These are phyloP conservation scores for Fusarium sp. DNA, from an alignment of 2,329 filamentous ascomycete species.

Conservation along the genomic window DNA sequence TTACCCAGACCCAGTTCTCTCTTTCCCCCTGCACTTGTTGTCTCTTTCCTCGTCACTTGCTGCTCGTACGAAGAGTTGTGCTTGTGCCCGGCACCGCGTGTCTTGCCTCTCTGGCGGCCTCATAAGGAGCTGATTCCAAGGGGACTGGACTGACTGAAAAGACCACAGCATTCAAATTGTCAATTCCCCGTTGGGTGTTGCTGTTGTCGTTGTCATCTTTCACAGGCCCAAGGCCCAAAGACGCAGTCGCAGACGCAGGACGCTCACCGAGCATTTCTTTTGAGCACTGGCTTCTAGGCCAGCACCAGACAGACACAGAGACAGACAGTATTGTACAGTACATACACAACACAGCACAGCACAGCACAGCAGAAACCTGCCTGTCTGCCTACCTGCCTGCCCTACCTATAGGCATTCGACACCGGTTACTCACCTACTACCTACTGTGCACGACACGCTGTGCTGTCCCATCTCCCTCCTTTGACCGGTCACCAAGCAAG, in stretches of 20 bases:
- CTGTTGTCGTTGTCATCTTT: constrained; percentile 32
- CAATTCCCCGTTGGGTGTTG: constrained; percentile 30
- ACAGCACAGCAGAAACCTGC: not conserved
- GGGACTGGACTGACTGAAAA: constrained; percentile 21
- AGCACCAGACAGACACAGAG: not conserved
- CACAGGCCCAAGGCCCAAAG: constrained; percentile 16
- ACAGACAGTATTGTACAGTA: constrained; percentile 12
- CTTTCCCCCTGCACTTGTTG: constrained; percentile 46
- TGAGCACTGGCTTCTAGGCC: constrained; percentile 32
- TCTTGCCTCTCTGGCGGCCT: constrained; percentile 47
- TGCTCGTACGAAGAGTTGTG: constrained; percentile 40
- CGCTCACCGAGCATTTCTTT: constrained; percentile 33
- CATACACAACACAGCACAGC: constrained; percentile 16
- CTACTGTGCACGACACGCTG: constrained; percentile 28
- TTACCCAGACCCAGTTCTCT: constrained; percentile 44
- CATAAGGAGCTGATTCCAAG: constrained; percentile 48
- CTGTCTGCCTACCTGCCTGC: not conserved
- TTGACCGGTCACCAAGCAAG: constrained; percentile 17
- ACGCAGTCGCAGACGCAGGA: constrained; percentile 18
- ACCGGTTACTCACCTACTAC: constrained; percentile 20
- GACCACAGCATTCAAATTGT: constrained; percentile 38
- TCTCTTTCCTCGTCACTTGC: constrained; percentile 44
- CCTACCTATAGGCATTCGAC: constrained; percentile 33
- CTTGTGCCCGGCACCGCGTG: constrained; percentile 43
- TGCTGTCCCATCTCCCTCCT: constrained; percentile 24